Percentiles rank a stretch among this genome's conserved stretches.
These are phyloP conservation scores for Diaporthe australafricana DNA, from an alignment of 2,329 filamentous ascomycete genomes.

Conservation along the genomic window DNA sequence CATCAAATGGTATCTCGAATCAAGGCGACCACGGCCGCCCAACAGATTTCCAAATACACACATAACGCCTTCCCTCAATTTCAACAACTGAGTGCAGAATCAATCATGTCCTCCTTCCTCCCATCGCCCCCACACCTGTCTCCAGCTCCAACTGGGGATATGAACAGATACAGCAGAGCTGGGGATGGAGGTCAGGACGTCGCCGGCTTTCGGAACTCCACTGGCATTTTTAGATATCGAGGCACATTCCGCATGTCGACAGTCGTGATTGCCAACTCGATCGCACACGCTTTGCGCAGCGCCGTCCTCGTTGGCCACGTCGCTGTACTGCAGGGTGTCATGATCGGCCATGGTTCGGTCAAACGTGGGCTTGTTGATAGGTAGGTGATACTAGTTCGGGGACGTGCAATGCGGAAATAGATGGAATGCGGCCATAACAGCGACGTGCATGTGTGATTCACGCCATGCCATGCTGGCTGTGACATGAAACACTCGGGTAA, in stretches of 20 bases:
- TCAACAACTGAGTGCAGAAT: constrained; percentile 9
- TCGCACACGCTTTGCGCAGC: constrained; percentile 19
- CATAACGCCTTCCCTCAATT: constrained; percentile 18
- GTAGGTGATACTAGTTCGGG: constrained; percentile 18
- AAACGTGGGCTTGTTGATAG: constrained; percentile 16
- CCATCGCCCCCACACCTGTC: neutral
- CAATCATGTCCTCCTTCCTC: neutral
- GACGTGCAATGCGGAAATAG: constrained; percentile 1
- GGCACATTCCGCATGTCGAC: constrained; percentile 17
- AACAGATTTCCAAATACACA: constrained; percentile 17
- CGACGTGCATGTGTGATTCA: constrained; percentile 4
- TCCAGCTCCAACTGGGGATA: constrained; percentile 2
- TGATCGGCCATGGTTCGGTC: constrained; percentile 15
- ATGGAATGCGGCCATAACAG: constrained; percentile 21
- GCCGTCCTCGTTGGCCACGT: constrained; percentile 23
- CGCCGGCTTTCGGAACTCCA: constrained; percentile 5
- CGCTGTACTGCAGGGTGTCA: constrained; percentile 3
- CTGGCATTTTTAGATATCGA: constrained; percentile 17
- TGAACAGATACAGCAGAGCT: constrained; percentile 2
- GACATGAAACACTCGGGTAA: constrained; percentile 10
- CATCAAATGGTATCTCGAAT: constrained; percentile 32
- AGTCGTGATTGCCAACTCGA: constrained; percentile 17
- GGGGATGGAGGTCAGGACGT: neutral
- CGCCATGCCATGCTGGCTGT: neutral
- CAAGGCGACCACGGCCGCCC: neutral